Evolutionary conservation across 2,329 filamentous ascomycete species (phyloP).

Genomic region (Colletotrichum camelliae): DNA sequence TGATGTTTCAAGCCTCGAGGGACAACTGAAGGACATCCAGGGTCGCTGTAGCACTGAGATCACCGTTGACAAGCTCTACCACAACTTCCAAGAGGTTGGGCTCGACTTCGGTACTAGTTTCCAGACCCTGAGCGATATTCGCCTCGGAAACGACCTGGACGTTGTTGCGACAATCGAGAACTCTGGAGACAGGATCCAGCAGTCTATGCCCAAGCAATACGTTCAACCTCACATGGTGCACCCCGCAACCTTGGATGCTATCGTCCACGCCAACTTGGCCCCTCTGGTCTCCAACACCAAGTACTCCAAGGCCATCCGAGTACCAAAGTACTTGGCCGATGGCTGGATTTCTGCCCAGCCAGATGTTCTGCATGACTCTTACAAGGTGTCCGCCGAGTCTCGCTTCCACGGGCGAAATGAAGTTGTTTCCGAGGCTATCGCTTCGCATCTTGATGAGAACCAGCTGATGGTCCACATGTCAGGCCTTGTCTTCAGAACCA

Average conservation of each 20-base stretch:
- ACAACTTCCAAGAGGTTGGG: conserved; percentile 14
- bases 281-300: not conserved
- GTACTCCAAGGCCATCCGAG: not conserved
- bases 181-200: not conserved
- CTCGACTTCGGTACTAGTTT: conserved; percentile 25
- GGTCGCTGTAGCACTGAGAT: not conserved
- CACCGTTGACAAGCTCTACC: conserved; percentile 20
- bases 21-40: not conserved
- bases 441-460: conserved; percentile 11
- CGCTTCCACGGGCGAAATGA: conserved; percentile 14
- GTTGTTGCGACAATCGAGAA: conserved; percentile 11
- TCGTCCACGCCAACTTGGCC: conserved; percentile 33
- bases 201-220: conserved; percentile 26
- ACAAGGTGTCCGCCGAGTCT: conserved; percentile 19
- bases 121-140: conserved; percentile 19
- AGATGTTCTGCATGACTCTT: conserved; percentile 16
- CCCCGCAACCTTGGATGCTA: conserved; percentile 37
- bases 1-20: not conserved
- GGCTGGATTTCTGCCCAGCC: conserved; percentile 7
- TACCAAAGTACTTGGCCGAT: conserved; percentile 4
- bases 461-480: conserved; percentile 21
- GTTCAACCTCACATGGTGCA: conserved; percentile 36
- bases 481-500: conserved; percentile 24
- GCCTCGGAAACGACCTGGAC: not conserved
- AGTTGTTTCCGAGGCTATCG: conserved; percentile 17